Evolutionary conservation across 345 rosid species (phyloP).

Genomic region (Draba incana): DNA sequence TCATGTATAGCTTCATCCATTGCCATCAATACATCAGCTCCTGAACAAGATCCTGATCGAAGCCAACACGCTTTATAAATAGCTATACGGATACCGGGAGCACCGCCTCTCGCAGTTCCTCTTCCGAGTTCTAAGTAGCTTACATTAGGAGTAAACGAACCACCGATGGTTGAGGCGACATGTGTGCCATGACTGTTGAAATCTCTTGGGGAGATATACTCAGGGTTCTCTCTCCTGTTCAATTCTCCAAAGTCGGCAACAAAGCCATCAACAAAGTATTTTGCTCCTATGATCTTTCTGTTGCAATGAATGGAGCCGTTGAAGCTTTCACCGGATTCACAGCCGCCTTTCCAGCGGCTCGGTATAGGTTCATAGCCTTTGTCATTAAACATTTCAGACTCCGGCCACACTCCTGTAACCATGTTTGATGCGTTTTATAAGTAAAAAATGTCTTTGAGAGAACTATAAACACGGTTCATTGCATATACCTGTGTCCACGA

Average conservation of each 20-base stretch:
- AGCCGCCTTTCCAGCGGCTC: slow-evolving; percentile 35
- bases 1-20: slow-evolving; percentile 59
- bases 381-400: slow-evolving; percentile 33
- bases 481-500: slow-evolving; percentile 58
- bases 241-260: slow-evolving; percentile 28
- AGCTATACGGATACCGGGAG: slow-evolving; percentile 54
- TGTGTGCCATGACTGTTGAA: slow-evolving; percentile 63
- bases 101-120: slow-evolving; percentile 54
- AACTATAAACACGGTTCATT: background rate
- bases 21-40: slow-evolving; percentile 57
- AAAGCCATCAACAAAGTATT: slow-evolving; percentile 45
- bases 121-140: slow-evolving; percentile 46
- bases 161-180: slow-evolving; percentile 55
- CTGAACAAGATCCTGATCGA: slow-evolving; percentile 32
- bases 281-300: slow-evolving; percentile 55
- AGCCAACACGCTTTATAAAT: slow-evolving; percentile 55
- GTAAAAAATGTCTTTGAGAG: background rate
- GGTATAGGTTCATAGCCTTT: slow-evolving; percentile 32
- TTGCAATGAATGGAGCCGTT: slow-evolving; percentile 43
- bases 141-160: slow-evolving; percentile 41
- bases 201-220: slow-evolving; percentile 54
- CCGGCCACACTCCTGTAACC: slow-evolving; percentile 35
- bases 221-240: slow-evolving; percentile 31
- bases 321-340: slow-evolving; percentile 26
- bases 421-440: background rate